Percentiles rank a stretch among this genome's conserved stretches.
These are phyloP conservation scores for Fraxinus greggii DNA, from an alignment of 305 asterid species.

Conservation along the genomic window DNA sequence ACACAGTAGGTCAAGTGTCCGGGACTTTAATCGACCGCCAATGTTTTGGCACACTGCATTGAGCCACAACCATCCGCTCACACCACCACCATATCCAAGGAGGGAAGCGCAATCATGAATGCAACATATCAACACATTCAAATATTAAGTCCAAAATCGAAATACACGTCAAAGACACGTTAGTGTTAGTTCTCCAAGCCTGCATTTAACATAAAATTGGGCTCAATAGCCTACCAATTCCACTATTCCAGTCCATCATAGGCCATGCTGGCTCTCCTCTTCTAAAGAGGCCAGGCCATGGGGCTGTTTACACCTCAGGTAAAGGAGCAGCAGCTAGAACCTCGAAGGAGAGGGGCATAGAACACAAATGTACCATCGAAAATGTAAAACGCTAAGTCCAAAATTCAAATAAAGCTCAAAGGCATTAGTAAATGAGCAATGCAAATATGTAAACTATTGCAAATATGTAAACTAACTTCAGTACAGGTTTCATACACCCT, in stretches of 20 bases:
- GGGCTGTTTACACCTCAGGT: neutral
- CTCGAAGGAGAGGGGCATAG: neutral
- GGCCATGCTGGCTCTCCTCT: neutral
- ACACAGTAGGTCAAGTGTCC: neutral
- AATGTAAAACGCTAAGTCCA: neutral
- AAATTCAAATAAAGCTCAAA: neutral
- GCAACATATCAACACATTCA: neutral
- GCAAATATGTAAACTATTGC: neutral
- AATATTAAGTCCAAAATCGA: neutral
- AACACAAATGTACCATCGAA: neutral
- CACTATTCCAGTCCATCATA: neutral
- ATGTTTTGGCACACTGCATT: too few relatives aligned
- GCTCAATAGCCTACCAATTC: neutral
- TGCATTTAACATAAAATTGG: neutral
- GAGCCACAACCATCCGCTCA: too few relatives aligned
- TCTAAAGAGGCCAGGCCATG: neutral
- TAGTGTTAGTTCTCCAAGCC: too few relatives aligned
- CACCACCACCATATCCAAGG: too few relatives aligned
- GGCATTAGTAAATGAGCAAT: neutral
- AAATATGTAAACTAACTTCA: neutral
- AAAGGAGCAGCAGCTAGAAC: neutral
- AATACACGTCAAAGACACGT: neutral
- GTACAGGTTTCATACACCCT: slow-evolving; percentile 18
- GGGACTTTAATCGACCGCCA: too few relatives aligned
- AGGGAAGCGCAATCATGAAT: too few relatives aligned